Conservation (phyloP, 768 basidiomycete genomes). For the Coprinopsis cinerea region DNA sequence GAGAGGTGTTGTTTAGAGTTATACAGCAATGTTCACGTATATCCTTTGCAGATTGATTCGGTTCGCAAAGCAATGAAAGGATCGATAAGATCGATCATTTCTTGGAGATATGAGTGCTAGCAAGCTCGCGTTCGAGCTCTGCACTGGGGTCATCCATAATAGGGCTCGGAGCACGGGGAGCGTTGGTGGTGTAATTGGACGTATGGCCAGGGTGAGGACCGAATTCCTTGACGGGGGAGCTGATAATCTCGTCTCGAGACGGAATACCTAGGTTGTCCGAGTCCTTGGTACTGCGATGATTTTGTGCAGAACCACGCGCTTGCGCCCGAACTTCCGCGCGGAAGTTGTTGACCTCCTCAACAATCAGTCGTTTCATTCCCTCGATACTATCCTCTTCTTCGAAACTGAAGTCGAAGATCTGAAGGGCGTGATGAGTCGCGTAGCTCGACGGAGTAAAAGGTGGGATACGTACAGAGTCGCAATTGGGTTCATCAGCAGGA, state of each 20-base stretch:
- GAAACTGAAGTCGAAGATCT: conserved; percentile 95
- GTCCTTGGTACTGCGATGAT: no score
- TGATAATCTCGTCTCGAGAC: conserved; percentile 73
- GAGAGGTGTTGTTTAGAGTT: no score
- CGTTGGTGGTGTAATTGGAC: conserved; percentile 53
- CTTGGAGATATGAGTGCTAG: conserved; percentile 53
- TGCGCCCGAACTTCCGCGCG: conserved; percentile 86
- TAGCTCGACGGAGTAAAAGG: neutral
- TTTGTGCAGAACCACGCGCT: conserved; percentile 63
- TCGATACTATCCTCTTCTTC: conserved; percentile 96
- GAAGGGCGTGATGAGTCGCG: neutral
- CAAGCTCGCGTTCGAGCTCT: conserved; percentile 83
- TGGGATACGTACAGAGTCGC: conserved; percentile 53
- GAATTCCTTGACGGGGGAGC: conserved; percentile 66
- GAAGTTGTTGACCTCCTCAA: conserved; percentile 88
- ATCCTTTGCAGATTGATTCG: no score
- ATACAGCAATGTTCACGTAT: no score
- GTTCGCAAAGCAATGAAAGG: no score
- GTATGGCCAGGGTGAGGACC: conserved; percentile 59
- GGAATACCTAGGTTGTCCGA: conserved; percentile 84
- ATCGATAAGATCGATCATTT: conserved; percentile 15
- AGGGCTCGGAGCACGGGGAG: conserved; percentile 52
- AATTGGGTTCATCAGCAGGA: conserved; percentile 87
- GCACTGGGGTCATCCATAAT: conserved; percentile 82
- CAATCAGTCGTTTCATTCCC: conserved; percentile 94